Base-by-base conservation (phyloP, 164 flowering plant genomes). In the Kingdonia uniflora region DNA sequence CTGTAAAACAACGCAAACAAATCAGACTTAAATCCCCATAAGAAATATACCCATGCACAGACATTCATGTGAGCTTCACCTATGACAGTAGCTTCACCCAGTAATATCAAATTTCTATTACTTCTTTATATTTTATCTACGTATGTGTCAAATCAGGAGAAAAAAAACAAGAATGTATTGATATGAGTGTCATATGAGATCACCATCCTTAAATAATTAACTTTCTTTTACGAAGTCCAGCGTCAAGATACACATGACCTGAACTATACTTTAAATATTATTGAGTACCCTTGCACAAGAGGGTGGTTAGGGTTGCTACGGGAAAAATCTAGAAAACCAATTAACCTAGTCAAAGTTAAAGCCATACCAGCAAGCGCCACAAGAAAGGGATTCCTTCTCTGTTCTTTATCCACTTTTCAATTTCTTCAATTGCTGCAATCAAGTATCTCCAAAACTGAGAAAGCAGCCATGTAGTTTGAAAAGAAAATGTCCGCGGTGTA, bases 291-390 rank as follows among this genome's bases (percentile, higher is more conserved):
- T 6, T n/a, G 16, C 16, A 14, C 16, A 42, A 42, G 14, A 7
- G 6, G 16, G 1, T 6, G 6, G 17, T 3, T 6, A n/a, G 17
- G 14, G 16, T n/a, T 42, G 17, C 16, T 14, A n/a, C 1, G 8
- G 16, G 2, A 19, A 14, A 14, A 42, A 4, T 6, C 12, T 3
- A n/a, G 46, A 1, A 42, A 6, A 7, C 46, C 14, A 1, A 12
- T 48, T 12, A 42, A 26, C 14, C 33, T 29, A 37, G 24, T 15
- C 5, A 0, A 14, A 3, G 49, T n/a, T 24, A 24, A 51, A 49
- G 56, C 16, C 11, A 44, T 79, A 91, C 98, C 96, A 85, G 74
- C 44, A 92, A 63, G 53, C 73, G 80, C 90, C 95, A 84, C 65
- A 85, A 48, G 70, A 80, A 92, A 41, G 94, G 96, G 19, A 69